Percentiles rank a stretch among this genome's conserved stretches.
phyloP scores from a whole-genome alignment of 768 basidiomycete genomes.

The Trametopsis cervina region DNA sequence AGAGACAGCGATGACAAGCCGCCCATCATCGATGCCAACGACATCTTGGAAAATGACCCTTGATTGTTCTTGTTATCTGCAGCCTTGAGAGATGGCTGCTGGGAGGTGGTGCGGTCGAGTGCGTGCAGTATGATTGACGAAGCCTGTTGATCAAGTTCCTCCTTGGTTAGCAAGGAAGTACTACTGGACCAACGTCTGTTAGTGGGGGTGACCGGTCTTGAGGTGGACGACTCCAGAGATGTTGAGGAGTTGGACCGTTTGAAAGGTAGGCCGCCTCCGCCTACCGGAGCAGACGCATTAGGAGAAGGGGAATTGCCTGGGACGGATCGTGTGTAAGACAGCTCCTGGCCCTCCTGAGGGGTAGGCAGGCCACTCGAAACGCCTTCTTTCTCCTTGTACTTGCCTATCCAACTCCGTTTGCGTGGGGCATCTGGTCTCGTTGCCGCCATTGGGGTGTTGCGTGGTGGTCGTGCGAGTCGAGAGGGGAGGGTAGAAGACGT shows the following conservation, averaged over 20 bases:
- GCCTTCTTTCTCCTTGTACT: constrained; percentile 20
- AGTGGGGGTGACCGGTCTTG: constrained; percentile 25
- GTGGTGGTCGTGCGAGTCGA: constrained; percentile 3
- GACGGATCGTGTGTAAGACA: constrained; percentile 21
- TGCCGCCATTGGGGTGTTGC: constrained; percentile 17
- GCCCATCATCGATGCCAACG: constrained; percentile 66
- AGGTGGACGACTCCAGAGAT: constrained; percentile 20
- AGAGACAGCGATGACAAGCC: constrained; percentile 61
- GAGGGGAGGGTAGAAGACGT: constrained; percentile 2
- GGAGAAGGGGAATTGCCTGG: constrained; percentile 15
- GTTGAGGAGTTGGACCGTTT: constrained; percentile 20
- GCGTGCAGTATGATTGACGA: constrained; percentile 40
- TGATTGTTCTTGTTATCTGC: constrained; percentile 18
- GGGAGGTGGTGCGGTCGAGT: constrained; percentile 37
- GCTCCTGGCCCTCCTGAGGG: constrained; percentile 27
- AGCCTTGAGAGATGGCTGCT: constrained; percentile 13
- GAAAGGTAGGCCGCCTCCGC: constrained; percentile 17
- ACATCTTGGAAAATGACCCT: constrained; percentile 55
- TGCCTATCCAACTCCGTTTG: constrained; percentile 23
- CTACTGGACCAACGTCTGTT: constrained; percentile 24
- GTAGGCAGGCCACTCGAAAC: constrained; percentile 16
- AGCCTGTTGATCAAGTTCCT: constrained; percentile 42
- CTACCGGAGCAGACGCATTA: constrained; percentile 13
- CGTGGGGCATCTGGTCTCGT: constrained; percentile 18
- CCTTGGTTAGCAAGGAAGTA: constrained; percentile 26